Base-by-base conservation (phyloP, 108 stramenopile genomes). In the Schizochytrium sp. region DNA sequence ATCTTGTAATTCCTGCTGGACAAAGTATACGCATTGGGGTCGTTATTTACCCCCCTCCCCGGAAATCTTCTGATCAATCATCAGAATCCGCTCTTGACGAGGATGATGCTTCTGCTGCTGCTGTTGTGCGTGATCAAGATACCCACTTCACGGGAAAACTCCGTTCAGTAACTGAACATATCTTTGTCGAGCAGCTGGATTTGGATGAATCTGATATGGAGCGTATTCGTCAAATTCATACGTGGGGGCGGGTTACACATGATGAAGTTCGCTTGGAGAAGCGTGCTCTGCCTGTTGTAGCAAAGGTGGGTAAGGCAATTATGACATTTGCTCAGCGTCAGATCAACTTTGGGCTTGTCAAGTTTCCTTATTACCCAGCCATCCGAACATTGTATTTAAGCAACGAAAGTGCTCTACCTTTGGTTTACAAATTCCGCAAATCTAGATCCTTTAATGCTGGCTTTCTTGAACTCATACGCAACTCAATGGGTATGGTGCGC, bases 251-350 rank as follows among this genome's bases (percentile, higher is more conserved):
- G 5, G 45, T 83, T 13, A 83, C 76, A 53, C 47, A 83, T n/a
- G 76, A 83, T 3, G 47, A 49, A 83, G 53, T 83, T n/a, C 45
- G 53, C 10, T 53, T 83, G 13, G 76, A 83, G 40, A 83, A 55
- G 53, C 76, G 76, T 28, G 76, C 76, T 10, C 13, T 83, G 47
- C 76, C 76, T 10, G 76, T 83, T 10, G 76, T 83, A 12, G 76
- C 76, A n/a, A 83, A 55, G 28, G 76, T 83, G 15, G 76, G 50
- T 53, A 83, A 55, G 53, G 49, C 76, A 5, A 55, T 83, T 53
- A 83, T 83, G 76, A 19, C 76, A 10, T 83, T 83, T 55, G 76
- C 76, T 1, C 76, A 83, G 47, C 76, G 76, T n/a, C 76, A 83
- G 28, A 83, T 83, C 47, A 83, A 83, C 76, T 83, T 83, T 42